Percentiles rank a stretch among this genome's conserved stretches.
Evolutionary conservation across 306 rosid genomes (phyloP).

Genomic region (Prunus campanulata): DNA sequence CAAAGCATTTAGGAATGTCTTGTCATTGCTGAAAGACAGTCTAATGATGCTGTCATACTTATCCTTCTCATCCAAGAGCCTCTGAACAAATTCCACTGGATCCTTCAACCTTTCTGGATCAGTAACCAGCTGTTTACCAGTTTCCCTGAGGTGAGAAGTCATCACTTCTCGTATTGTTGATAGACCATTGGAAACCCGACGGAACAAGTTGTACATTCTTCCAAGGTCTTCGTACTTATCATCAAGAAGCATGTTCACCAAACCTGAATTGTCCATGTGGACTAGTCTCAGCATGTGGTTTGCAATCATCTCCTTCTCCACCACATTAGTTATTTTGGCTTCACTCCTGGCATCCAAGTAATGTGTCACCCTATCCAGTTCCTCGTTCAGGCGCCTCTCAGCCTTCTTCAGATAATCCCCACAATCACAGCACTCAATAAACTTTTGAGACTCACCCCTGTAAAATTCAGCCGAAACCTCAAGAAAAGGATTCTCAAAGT

Average conservation of each 20-base stretch:
- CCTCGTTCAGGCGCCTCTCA: constrained; percentile 77
- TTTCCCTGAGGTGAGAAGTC: constrained; percentile 70
- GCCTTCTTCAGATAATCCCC: constrained; percentile 79
- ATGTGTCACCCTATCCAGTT: constrained; percentile 84
- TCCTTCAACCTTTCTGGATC: constrained; percentile 85
- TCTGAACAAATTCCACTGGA: constrained; percentile 77
- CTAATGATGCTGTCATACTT: constrained; percentile 72
- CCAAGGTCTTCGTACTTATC: constrained; percentile 76
- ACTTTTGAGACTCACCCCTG: constrained; percentile 60
- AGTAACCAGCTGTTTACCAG: constrained; percentile 73
- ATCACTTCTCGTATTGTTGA: constrained; percentile 61
- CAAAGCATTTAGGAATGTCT: constrained; percentile 86
- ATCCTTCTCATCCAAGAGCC: constrained; percentile 76
- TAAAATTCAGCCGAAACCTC: constrained; percentile 77
- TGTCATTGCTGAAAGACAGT: constrained; percentile 74
- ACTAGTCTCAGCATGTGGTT: constrained; percentile 78
- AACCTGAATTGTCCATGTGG: constrained; percentile 79
- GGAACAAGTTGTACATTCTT: constrained; percentile 73
- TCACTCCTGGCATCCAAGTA: constrained; percentile 76
- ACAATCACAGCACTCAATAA: constrained; percentile 74
- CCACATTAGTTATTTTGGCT: constrained; percentile 63
- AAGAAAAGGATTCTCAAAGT: constrained; percentile 68
- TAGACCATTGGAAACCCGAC: constrained; percentile 63
- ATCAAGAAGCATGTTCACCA: constrained; percentile 74
- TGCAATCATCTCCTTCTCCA: constrained; percentile 80